phyloP scores from a whole-genome alignment of 371 early-diverging fungal genomes.

The Blakeslea trispora region DNA sequence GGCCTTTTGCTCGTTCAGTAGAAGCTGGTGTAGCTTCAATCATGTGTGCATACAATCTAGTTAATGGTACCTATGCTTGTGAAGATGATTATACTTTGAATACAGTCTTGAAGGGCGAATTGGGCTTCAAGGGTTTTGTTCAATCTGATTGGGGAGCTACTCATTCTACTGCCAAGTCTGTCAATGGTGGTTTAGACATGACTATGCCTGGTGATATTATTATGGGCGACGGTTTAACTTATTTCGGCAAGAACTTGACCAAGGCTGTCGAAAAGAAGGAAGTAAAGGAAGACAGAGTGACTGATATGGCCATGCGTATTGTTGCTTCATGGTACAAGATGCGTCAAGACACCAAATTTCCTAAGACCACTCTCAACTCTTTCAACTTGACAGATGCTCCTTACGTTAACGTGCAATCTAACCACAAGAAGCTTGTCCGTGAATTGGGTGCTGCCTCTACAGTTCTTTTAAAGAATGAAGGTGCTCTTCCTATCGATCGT shows the following conservation, averaged over 20 bases:
- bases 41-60: slow-evolving; percentile 59
- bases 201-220: slow-evolving; percentile 29
- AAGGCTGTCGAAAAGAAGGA: slow-evolving; percentile 27
- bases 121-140: slow-evolving; percentile 47
- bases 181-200: slow-evolving; percentile 51
- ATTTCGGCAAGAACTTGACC: slow-evolving; percentile 37
- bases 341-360: slow-evolving; percentile 39
- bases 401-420: slow-evolving; percentile 37
- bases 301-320: slow-evolving; percentile 58
- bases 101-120: slow-evolving; percentile 40
- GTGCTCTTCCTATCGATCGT: slow-evolving; percentile 33
- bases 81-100: slow-evolving; percentile 44
- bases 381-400: slow-evolving; percentile 21
- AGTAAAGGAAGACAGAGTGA: slow-evolving; percentile 34
- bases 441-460: slow-evolving; percentile 51
- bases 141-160: slow-evolving; percentile 39
- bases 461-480: slow-evolving; percentile 47
- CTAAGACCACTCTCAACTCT: slow-evolving; percentile 29
- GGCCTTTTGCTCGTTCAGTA: slow-evolving; percentile 51
- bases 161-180: slow-evolving; percentile 30
- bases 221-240: slow-evolving; percentile 9
- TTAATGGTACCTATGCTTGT: slow-evolving; percentile 52
- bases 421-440: slow-evolving; percentile 38
- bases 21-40: slow-evolving; percentile 54
- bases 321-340: slow-evolving; percentile 53